Conservation (phyloP, 73 alveolate genomes). For the Paramecium pentaurelia region DNA sequence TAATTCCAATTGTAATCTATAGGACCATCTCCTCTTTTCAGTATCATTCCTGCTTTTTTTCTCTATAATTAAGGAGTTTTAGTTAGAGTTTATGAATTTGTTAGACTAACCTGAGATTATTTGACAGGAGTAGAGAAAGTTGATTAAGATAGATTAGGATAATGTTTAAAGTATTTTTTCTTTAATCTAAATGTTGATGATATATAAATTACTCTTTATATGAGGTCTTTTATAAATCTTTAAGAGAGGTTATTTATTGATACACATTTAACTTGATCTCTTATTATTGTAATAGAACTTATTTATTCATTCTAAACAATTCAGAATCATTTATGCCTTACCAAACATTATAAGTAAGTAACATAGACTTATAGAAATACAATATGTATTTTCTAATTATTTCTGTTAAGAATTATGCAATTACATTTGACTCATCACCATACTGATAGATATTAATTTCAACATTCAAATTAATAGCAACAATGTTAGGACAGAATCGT, state of each 20-base stretch:
- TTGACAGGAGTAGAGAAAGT: not conserved
- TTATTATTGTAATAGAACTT: not conserved
- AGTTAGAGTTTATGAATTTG: constrained; percentile 12
- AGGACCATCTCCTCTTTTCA: constrained; percentile 58
- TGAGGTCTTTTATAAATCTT: constrained; percentile 50
- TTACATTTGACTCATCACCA: not conserved
- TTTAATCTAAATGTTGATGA: not conserved
- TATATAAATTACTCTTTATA: constrained; percentile 19
- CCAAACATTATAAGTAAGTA: constrained; percentile 41
- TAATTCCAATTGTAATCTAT: constrained; percentile 59
- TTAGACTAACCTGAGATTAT: not conserved
- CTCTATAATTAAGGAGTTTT: not conserved
- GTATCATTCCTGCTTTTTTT: constrained; percentile 34
- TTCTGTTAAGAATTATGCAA: not conserved
- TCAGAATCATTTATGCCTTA: not conserved
- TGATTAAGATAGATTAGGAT: not conserved
- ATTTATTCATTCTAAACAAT: not conserved
- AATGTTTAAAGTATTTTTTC: not conserved
- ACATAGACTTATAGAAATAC: constrained; percentile 18
- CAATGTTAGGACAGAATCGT: constrained; percentile 13
- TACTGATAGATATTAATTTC: not conserved
- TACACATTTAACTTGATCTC: not conserved
- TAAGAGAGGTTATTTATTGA: not conserved
- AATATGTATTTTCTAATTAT: not conserved
- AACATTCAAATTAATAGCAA: not conserved